These are phyloP conservation scores for Elsinoe ampelina DNA, from an alignment of 2,329 filamentous ascomycete genomes.

Conservation along the genomic window DNA sequence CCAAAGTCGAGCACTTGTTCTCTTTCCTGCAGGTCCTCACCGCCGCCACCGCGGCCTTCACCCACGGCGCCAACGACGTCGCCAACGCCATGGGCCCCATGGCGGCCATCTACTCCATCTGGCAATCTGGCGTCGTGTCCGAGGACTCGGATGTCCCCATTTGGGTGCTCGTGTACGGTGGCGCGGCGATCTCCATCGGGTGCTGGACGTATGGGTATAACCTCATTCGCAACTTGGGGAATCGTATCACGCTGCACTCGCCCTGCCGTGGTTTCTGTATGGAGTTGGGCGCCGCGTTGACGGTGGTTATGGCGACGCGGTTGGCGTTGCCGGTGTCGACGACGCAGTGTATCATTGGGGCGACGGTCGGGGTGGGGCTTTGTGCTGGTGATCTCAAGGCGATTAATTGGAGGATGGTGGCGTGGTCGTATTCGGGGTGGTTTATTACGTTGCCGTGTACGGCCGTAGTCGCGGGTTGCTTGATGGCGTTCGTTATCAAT, in stretches of 20 bases:
- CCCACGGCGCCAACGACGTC: conserved; percentile 61
- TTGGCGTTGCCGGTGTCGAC: conserved; percentile 54
- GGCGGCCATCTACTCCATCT: conserved; percentile 52
- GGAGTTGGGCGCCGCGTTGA: conserved; percentile 52
- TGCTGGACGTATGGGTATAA: conserved; percentile 55
- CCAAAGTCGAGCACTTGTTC: conserved; percentile 53
- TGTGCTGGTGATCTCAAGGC: conserved; percentile 48
- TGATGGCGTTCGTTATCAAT: conserved; percentile 54
- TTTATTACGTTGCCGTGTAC: conserved; percentile 49
- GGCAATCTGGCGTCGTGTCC: conserved; percentile 37
- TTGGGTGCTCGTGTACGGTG: conserved; percentile 52
- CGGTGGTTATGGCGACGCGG: conserved; percentile 53
- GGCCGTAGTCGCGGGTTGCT: conserved; percentile 46
- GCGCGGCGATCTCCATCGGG: conserved; percentile 44
- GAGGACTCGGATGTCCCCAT: conserved; percentile 44
- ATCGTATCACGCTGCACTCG: conserved; percentile 52
- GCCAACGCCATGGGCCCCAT: conserved; percentile 54
- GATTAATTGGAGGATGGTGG: conserved; percentile 54
- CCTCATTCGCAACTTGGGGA: conserved; percentile 53
- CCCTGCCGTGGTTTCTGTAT: conserved; percentile 50
- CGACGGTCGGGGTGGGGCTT: conserved; percentile 54
- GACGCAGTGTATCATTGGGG: conserved; percentile 53
- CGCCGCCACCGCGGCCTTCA: conserved; percentile 62
- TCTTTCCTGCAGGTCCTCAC: conserved; percentile 57
- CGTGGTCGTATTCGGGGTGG: conserved; percentile 51